These are phyloP conservation scores for Chrysosporium queenslandicum DNA, from an alignment of 2,329 filamentous ascomycete genomes.

Conservation along the genomic window DNA sequence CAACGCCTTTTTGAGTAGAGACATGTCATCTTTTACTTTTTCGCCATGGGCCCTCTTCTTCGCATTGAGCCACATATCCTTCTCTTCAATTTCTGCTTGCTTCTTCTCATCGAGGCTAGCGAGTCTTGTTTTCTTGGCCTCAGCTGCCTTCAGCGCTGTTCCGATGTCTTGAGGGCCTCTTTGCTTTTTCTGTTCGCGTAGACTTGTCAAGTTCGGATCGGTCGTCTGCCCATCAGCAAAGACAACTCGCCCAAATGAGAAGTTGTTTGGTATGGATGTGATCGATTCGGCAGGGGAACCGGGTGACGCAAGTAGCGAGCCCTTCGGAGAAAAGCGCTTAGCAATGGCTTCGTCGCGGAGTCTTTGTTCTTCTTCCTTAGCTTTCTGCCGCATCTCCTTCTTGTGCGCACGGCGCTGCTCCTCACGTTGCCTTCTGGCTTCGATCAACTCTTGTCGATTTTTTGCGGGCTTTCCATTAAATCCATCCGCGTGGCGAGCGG, in stretches of 20 bases:
- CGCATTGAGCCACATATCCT: slow-evolving; percentile 87
- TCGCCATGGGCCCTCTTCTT: slow-evolving; percentile 83
- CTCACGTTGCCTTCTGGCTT: slow-evolving; percentile 77
- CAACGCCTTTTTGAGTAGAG: slow-evolving; percentile 80
- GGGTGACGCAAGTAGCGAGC: slow-evolving; percentile 47
- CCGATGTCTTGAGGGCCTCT: slow-evolving; percentile 78
- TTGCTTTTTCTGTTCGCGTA: slow-evolving; percentile 60
- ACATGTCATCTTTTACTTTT: slow-evolving; percentile 76
- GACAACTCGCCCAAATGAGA: slow-evolving; percentile 82
- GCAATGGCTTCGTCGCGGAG: slow-evolving; percentile 49
- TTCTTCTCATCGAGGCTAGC: slow-evolving; percentile 66
- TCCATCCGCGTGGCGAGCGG: slow-evolving; percentile 77
- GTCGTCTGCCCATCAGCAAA: slow-evolving; percentile 78
- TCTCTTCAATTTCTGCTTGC: slow-evolving; percentile 77
- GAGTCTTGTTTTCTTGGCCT: slow-evolving; percentile 76
- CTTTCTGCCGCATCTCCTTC: slow-evolving; percentile 67
- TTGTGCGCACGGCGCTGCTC: slow-evolving; percentile 78
- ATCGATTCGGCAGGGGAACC: slow-evolving; percentile 40
- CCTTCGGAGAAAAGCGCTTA: slow-evolving; percentile 46
- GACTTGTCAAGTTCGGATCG: slow-evolving; percentile 55
- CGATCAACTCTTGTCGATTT: slow-evolving; percentile 84
- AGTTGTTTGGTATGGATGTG: slow-evolving; percentile 49
- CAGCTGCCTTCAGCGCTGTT: slow-evolving; percentile 72
- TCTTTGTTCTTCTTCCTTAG: slow-evolving; percentile 67
- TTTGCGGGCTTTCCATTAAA: slow-evolving; percentile 70